Base-by-base conservation (phyloP, 2,329 filamentous ascomycete genomes). In the Hypoxylon sp. region DNA sequence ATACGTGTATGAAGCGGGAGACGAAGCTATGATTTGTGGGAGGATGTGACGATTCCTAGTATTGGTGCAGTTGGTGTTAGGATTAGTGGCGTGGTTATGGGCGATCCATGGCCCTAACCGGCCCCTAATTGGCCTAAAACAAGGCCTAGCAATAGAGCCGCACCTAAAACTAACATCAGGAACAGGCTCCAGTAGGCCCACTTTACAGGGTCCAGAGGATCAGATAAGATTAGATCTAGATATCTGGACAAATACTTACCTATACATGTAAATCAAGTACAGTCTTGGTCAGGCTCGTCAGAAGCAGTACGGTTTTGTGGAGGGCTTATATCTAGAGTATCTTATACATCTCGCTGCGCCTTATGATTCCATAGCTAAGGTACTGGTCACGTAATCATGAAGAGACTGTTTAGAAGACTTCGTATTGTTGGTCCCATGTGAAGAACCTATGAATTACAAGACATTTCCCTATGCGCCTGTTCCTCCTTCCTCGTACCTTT, bases 161-260 rank as follows among this genome's bases (percentile, higher is more conserved):
- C 46, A 50, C 46, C 25, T 50, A 50, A 50, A 50, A 50, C 14
- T 25, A 50, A 50, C 46, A 27, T 50, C 46, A 17, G 17, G 22
- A 8, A 17, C 10, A 27, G 4, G 11, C 17, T 8, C 17, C 20
- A 17, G n/a, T 20, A 22, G 17, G 40, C 11, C 17, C 14, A 44
- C 40, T 44, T 44, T 44, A 44, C 10, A 10, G 10, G 2, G 20
- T 22, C 17, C 6, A 11, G 17, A 22, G 17, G 17, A 50, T 13
- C 25, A n/a, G 46, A 30, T 50, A 30, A 50, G 46, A 30, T 50
- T 30, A 50, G 46, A 50, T 50, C 25, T 25, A 31, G 30, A 3
- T 44, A 20, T 20, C 17, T 44, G 10, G 2, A 2, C 6, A 20
- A 20, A 8, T 17, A 20, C 3, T 42, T 20, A 20, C 3, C 20